phyloP scores from a whole-genome alignment of 2,329 filamentous ascomycete genomes.

The Verruconis gallopava region DNA sequence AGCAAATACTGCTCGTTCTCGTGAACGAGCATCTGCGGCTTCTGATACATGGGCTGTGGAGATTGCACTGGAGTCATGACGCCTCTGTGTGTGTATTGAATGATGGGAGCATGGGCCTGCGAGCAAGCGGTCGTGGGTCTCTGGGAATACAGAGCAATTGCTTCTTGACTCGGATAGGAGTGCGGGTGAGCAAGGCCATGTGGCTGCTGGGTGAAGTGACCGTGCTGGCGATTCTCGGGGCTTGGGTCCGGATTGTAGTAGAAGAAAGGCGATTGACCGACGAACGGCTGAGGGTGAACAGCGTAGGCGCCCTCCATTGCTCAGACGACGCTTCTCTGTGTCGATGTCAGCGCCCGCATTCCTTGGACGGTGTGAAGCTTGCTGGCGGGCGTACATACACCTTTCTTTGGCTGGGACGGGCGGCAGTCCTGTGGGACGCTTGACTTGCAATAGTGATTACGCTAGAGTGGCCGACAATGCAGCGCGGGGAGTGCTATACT shows the following conservation, averaged over 20 bases:
- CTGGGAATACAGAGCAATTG: conserved; percentile 29
- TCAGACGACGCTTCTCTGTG: conserved; percentile 15
- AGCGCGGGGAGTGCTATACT: conserved; percentile 5
- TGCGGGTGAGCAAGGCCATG: conserved; percentile 31
- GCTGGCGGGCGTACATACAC: too few species aligned
- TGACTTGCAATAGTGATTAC: conserved; percentile 10
- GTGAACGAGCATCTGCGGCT: conserved; percentile 57
- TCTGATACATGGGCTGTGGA: conserved; percentile 59
- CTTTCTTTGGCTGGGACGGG: background rate
- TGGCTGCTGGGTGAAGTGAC: conserved; percentile 56
- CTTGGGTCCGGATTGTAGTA: conserved; percentile 73
- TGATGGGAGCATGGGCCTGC: conserved; percentile 35
- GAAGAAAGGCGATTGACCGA: conserved; percentile 68
- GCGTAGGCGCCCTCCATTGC: conserved; percentile 54
- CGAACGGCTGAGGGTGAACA: conserved; percentile 37
- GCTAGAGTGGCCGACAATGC: background rate
- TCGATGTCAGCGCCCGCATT: too few species aligned
- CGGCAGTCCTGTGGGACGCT: conserved; percentile 5
- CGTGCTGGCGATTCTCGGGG: conserved; percentile 59
- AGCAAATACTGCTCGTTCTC: conserved; percentile 40
- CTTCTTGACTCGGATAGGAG: conserved; percentile 31
- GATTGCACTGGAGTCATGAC: conserved; percentile 65
- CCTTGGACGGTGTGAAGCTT: too few species aligned
- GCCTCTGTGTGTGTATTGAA: conserved; percentile 44
- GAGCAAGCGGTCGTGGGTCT: conserved; percentile 53